These are phyloP conservation scores for Arabidopsis hybrid DNA, from an alignment of 441 rosid genomes.

Conservation along the genomic window DNA sequence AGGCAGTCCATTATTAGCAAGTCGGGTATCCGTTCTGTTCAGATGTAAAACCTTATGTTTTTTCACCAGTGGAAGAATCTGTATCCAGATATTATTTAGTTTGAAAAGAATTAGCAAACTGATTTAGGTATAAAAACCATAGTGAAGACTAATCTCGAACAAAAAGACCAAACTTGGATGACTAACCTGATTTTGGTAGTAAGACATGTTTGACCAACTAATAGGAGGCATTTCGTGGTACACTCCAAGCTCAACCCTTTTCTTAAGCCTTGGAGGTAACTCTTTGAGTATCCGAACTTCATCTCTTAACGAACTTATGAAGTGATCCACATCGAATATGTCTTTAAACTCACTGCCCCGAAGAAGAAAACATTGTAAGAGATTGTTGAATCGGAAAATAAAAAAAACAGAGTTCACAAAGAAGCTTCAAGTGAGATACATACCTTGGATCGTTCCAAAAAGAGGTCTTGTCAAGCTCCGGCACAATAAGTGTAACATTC, in stretches of 20 bases:
- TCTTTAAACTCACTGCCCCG: conserved; percentile 67
- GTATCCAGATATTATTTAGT: conserved; percentile 39
- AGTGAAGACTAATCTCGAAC: conserved; percentile 1
- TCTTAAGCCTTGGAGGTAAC: conserved; percentile 71
- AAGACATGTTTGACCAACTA: conserved; percentile 79
- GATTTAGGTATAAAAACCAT: conserved; percentile 7
- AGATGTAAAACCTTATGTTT: conserved; percentile 68
- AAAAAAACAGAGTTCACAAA: conserved; percentile 17
- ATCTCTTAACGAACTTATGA: conserved; percentile 72
- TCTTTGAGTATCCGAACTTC: conserved; percentile 76
- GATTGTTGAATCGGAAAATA: neutral
- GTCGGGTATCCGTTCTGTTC: conserved; percentile 70
- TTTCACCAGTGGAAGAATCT: conserved; percentile 72
- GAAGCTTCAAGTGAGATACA: conserved; percentile 18
- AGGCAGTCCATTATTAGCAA: conserved; percentile 71
- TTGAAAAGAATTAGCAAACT: conserved; percentile 1
- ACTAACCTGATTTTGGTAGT: conserved; percentile 67
- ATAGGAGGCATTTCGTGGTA: conserved; percentile 65
- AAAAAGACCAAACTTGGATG: conserved; percentile 10
- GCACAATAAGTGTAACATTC: conserved; percentile 77
- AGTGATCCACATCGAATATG: conserved; percentile 76
- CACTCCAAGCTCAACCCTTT: conserved; percentile 60
- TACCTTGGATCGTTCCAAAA: conserved; percentile 86
- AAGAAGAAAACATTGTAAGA: conserved; percentile 10
- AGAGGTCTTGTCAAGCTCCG: conserved; percentile 78